These are phyloP conservation scores for Ligustrum vulgare DNA, from an alignment of 257 asterid species.

Conservation along the genomic window DNA sequence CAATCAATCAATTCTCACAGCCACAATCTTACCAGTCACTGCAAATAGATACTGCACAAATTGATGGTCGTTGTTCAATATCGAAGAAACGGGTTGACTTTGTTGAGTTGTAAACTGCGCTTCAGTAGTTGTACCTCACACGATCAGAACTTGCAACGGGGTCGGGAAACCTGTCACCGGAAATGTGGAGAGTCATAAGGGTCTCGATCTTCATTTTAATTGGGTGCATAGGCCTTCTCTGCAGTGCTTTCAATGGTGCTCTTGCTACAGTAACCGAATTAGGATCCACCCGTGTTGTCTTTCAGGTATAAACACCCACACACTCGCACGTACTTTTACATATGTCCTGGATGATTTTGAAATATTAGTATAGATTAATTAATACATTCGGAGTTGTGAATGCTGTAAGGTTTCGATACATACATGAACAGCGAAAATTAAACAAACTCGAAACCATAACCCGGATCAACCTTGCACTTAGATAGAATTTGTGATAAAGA, in stretches of 20 bases:
- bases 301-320: slow-evolving; percentile 44
- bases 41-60: not conserved
- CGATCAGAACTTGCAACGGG: not conserved
- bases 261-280: slow-evolving; percentile 50
- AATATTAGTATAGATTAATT: not conserved
- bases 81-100: slow-evolving; percentile 4
- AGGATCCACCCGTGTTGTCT: slow-evolving; percentile 66
- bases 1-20: not conserved
- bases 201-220: slow-evolving; percentile 32
- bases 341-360: too few species aligned
- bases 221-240: slow-evolving; percentile 30
- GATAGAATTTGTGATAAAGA: too few species aligned
- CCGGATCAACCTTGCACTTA: too few species aligned
- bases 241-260: slow-evolving; percentile 31
- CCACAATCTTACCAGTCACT: not conserved
- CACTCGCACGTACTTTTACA: too few species aligned
- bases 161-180: slow-evolving; percentile 38
- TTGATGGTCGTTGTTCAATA: not conserved
- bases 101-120: not conserved
- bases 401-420: too few species aligned
- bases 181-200: slow-evolving; percentile 34
- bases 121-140: not conserved
- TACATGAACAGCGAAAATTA: too few species aligned
- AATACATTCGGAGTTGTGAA: not conserved
- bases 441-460: too few species aligned